phyloP scores from a whole-genome alignment of 2,329 filamentous ascomycete genomes.

The Periconia macrospinosa region DNA sequence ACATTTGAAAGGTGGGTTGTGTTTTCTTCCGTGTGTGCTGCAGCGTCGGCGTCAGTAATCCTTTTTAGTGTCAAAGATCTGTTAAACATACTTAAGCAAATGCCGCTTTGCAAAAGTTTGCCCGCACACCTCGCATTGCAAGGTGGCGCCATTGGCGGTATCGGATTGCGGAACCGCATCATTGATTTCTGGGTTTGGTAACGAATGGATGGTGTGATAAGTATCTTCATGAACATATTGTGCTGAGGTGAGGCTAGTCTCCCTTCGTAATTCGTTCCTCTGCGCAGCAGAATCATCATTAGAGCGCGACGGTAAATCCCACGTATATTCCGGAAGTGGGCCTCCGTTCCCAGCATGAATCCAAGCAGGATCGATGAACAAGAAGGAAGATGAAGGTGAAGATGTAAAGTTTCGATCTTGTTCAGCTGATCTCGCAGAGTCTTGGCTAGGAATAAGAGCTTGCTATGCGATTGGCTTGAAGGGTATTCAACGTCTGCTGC shows the following conservation, averaged over 20 bases:
- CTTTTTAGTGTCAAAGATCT: too few species aligned
- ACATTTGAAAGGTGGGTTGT: conserved; percentile 2
- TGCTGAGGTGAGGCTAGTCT: too few species aligned
- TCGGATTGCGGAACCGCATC: too few species aligned
- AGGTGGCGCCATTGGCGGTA: neutral
- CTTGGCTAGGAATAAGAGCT: conserved; percentile 2
- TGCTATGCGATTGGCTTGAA: neutral
- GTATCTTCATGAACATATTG: neutral
- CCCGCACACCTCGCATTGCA: neutral
- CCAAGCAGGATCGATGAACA: conserved; percentile 6
- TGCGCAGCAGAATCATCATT: conserved; percentile 4
- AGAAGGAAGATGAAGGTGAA: neutral
- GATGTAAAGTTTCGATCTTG: neutral
- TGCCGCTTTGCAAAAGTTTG: neutral
- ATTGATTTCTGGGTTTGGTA: neutral
- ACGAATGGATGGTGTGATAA: neutral
- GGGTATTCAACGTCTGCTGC: neutral
- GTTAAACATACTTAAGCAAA: neutral
- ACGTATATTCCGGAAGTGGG: conserved; percentile 5
- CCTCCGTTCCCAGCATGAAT: conserved; percentile 5
- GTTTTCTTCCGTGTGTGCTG: conserved; percentile 3
- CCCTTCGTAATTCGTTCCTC: conserved; percentile 2
- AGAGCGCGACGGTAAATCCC: neutral
- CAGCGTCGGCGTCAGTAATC: neutral
- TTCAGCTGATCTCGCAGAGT: conserved; percentile 1